These are phyloP conservation scores for Kuraishia borneana DNA, from an alignment of 805 yeast genomes.

Conservation along the genomic window DNA sequence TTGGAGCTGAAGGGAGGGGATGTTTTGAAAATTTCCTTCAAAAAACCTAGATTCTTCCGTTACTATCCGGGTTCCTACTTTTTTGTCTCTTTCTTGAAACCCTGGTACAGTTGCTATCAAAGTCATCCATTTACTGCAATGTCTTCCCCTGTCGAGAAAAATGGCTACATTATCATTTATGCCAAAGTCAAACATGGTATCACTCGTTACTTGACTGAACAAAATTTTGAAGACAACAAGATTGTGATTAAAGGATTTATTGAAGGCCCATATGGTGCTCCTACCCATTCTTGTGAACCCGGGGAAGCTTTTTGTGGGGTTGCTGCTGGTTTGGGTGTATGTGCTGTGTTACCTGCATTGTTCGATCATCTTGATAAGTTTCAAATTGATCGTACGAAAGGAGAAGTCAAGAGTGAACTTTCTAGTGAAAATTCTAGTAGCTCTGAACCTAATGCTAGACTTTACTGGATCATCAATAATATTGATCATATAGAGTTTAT, in stretches of 20 bases:
- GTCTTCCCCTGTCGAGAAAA: conserved; percentile 20
- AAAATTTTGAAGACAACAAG: conserved; percentile 14
- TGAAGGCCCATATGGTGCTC: conserved; percentile 62
- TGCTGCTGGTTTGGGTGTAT: conserved; percentile 7
- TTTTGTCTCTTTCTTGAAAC: conserved; percentile 40
- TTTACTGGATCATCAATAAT: conserved; percentile 5
- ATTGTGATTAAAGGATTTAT: conserved; percentile 21
- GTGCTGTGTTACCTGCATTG: conserved; percentile 4
- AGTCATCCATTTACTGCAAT: conserved; percentile 55
- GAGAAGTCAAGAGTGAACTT: background rate
- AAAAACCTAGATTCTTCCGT: conserved; percentile 8
- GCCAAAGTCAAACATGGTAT: conserved; percentile 39
- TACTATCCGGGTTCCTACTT: conserved; percentile 42
- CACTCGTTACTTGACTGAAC: conserved; percentile 21
- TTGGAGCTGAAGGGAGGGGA: conserved; percentile 5
- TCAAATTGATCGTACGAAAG: background rate
- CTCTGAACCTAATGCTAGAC: background rate
- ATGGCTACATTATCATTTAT: conserved; percentile 20
- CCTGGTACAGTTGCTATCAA: conserved; percentile 40
- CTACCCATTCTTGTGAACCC: background rate
- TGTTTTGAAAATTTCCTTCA: conserved; percentile 9
- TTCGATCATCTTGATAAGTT: background rate
- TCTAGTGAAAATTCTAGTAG: too few species aligned
- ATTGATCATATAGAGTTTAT: conserved; percentile 3
- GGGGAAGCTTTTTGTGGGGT: conserved; percentile 3